These are phyloP conservation scores for Populus pruinosa DNA, from an alignment of 345 rosid species.

Conservation along the genomic window DNA sequence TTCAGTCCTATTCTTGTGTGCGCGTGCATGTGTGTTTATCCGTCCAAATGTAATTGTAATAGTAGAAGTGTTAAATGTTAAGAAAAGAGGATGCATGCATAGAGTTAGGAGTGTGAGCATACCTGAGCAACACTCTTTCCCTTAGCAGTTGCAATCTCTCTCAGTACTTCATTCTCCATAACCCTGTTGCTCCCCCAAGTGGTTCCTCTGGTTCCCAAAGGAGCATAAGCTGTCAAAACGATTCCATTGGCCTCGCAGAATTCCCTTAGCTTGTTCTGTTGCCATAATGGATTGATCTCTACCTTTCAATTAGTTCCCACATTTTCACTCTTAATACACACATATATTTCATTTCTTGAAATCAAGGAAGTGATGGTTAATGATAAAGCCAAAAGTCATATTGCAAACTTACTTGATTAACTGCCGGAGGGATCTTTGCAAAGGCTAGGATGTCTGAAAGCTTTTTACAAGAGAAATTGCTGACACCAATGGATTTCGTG, in stretches of 20 bases:
- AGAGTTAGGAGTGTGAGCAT: background rate
- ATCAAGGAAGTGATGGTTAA: background rate
- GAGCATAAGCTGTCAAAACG: constrained; percentile 55
- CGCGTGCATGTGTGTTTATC: background rate
- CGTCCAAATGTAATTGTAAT: background rate
- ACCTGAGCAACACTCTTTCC: constrained; percentile 83
- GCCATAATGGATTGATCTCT: constrained; percentile 85
- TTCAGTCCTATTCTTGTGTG: background rate
- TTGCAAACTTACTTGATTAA: constrained; percentile 55
- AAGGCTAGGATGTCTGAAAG: constrained; percentile 48
- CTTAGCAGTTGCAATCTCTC: constrained; percentile 56
- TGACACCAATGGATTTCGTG: constrained; percentile 70
- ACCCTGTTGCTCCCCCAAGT: constrained; percentile 64
- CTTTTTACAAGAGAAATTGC: constrained; percentile 79
- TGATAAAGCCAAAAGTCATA: background rate
- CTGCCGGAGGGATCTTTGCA: constrained; percentile 70
- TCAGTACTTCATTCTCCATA: constrained; percentile 57
- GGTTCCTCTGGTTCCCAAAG: constrained; percentile 60
- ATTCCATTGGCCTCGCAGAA: constrained; percentile 54
- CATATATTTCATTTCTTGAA: background rate
- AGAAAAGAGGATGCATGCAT: background rate
- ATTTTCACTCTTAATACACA: background rate
- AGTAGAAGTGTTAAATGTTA: background rate
- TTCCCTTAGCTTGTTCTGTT: constrained; percentile 61
- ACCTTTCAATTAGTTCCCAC: constrained; percentile 41